phyloP scores from a whole-genome alignment of 2,329 filamentous ascomycete species.

The Bipolaris bicolor region DNA sequence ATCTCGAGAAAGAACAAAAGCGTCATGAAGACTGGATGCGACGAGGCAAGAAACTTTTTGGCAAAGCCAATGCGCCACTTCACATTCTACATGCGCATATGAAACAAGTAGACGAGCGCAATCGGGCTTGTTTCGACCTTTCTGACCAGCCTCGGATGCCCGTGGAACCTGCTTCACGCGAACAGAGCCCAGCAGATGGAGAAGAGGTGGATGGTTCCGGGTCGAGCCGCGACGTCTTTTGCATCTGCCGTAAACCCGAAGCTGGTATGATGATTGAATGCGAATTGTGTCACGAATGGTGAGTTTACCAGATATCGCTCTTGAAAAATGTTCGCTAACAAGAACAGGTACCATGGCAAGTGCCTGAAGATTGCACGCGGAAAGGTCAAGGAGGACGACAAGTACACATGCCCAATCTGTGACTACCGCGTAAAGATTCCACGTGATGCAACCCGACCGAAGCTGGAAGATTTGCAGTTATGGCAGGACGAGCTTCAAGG shows the following conservation, averaged over 20 bases:
- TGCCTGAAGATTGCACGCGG: slow-evolving; percentile 96
- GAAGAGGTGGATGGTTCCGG: slow-evolving; percentile 53
- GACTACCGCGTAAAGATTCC: slow-evolving; percentile 98
- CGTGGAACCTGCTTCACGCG: slow-evolving; percentile 88
- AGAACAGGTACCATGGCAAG: slow-evolving; percentile 90
- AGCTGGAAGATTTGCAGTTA: slow-evolving; percentile 83
- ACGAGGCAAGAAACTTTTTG: slow-evolving; percentile 95
- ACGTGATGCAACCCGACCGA: slow-evolving; percentile 91
- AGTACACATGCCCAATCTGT: slow-evolving; percentile 97
- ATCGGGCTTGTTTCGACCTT: slow-evolving; percentile 89
- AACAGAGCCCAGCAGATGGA: slow-evolving; percentile 67
- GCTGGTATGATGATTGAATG: slow-evolving; percentile 99
- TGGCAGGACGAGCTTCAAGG: slow-evolving; percentile 83
- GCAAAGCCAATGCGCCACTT: slow-evolving; percentile 94
- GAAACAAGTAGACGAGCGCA: slow-evolving; percentile 89
- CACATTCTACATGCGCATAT: slow-evolving; percentile 96
- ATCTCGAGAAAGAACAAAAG: slow-evolving; percentile 92
- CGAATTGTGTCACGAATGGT: slow-evolving; percentile 97
- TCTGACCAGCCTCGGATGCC: slow-evolving; percentile 86
- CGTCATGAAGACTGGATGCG: slow-evolving; percentile 99
- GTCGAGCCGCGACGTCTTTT: slow-evolving; percentile 81
- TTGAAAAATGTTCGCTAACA: slow-evolving; percentile 30
- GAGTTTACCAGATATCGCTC: slow-evolving; percentile 47
- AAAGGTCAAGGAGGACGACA: slow-evolving; percentile 97
- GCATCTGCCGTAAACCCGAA: slow-evolving; percentile 90